Percentiles rank a stretch among this genome's conserved stretches.
Evolutionary conservation across 371 early-diverging fungal genomes (phyloP).

Genomic region (Mucor lusitanicus): DNA sequence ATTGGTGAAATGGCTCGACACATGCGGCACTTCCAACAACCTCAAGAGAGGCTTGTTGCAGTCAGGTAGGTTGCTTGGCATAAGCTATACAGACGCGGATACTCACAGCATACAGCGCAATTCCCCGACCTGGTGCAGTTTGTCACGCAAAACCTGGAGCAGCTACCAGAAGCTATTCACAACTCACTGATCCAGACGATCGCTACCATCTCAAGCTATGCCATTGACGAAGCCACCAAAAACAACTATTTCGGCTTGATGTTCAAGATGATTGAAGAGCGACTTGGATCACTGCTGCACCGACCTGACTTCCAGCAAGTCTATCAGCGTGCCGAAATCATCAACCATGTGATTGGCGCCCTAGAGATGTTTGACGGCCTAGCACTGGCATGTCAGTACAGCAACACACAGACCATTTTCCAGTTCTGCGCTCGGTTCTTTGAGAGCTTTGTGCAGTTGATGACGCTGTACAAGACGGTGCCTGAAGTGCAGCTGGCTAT

Average conservation of each 20-base stretch:
- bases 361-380: conserved; percentile 83
- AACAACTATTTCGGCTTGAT: conserved; percentile 60
- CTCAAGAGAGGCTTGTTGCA: conserved; percentile 59
- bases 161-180: conserved; percentile 69
- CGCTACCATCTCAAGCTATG: conserved; percentile 64
- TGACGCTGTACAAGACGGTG: conserved; percentile 65
- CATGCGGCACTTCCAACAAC: conserved; percentile 54
- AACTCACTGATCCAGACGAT: conserved; percentile 70
- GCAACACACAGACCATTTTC: conserved; percentile 64
- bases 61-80: conserved; percentile 43
- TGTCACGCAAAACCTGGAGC: conserved; percentile 60
- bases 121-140: conserved; percentile 65
- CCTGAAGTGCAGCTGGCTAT: conserved; percentile 69
- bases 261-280: conserved; percentile 61
- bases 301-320: conserved; percentile 58
- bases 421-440: conserved; percentile 62
- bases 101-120: conserved; percentile 32
- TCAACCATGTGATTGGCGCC: conserved; percentile 64
- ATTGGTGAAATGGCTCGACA: conserved; percentile 61
- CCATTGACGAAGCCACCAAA: conserved; percentile 47
- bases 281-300: conserved; percentile 56
- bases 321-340: conserved; percentile 61
- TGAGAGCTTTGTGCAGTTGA: conserved; percentile 63
- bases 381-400: conserved; percentile 68
- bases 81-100: neutral